Conservation (phyloP, 805 yeast species). For the Pichia exigua region DNA sequence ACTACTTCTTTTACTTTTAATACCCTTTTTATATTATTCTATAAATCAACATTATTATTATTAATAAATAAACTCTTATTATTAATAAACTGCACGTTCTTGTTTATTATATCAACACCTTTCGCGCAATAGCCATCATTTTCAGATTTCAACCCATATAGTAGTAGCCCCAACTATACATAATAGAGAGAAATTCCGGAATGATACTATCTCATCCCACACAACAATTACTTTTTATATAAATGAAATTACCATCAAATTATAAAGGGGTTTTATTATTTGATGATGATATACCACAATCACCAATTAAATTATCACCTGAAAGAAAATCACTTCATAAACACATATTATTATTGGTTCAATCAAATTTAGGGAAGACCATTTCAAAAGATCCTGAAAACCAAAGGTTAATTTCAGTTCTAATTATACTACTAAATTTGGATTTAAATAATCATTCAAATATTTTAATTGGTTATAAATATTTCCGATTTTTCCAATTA, state of each 20-base stretch:
- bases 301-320: background rate
- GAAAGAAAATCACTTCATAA: conserved; percentile 11
- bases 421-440: conserved; percentile 20
- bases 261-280: conserved; percentile 6
- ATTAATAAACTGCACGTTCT: background rate
- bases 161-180: no score
- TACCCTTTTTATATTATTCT: background rate
- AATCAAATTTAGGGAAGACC: conserved; percentile 3
- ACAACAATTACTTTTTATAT: background rate
- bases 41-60: no score
- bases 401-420: conserved; percentile 16
- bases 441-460: conserved; percentile 8
- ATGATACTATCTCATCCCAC: no score
- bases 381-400: conserved; percentile 13
- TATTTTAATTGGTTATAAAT: conserved; percentile 15
- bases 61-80: no score
- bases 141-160: no score
- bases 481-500: conserved; percentile 23
- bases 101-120: no score
- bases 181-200: no score
- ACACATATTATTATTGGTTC: conserved; percentile 2
- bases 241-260: conserved; percentile 3
- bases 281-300: conserved; percentile 1
- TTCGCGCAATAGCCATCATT: no score
- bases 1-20: background rate